Evolutionary conservation across 805 yeast genomes (phyloP).

Genomic region (Wickerhamomyces pijperi): DNA sequence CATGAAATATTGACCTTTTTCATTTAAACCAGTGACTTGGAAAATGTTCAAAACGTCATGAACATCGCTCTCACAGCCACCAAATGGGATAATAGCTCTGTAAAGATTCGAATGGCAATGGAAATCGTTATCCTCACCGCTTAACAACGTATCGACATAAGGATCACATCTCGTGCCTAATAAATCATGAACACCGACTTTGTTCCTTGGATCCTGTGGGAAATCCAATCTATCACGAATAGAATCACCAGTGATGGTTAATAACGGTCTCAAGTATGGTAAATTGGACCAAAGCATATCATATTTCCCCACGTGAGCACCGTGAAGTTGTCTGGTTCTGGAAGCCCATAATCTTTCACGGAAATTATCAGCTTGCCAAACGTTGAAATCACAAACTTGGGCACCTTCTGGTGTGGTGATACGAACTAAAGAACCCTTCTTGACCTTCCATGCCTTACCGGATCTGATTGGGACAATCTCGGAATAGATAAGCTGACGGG

Average conservation of each 20-base stretch:
- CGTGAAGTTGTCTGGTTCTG: constrained; percentile 53
- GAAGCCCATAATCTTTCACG: constrained; percentile 63
- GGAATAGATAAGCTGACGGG: constrained; percentile 28
- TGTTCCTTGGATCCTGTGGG: constrained; percentile 25
- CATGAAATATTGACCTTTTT: constrained; percentile 58
- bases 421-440: constrained; percentile 47
- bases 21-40: constrained; percentile 58
- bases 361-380: constrained; percentile 51
- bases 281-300: constrained; percentile 57
- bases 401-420: constrained; percentile 60
- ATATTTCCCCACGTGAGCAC: constrained; percentile 48
- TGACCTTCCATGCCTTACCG: constrained; percentile 54
- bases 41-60: constrained; percentile 63
- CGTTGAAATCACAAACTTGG: constrained; percentile 59
- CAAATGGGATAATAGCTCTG: constrained; percentile 47
- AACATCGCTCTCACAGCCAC: constrained; percentile 54
- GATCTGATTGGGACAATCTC: constrained; percentile 41
- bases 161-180: constrained; percentile 65
- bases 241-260: constrained; percentile 53
- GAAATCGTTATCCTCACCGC: constrained; percentile 55
- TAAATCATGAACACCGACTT: constrained; percentile 38
- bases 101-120: constrained; percentile 59
- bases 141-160: constrained; percentile 49
- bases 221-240: constrained; percentile 50
- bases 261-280: constrained; percentile 55